A percentile compares a stretch with the other conserved stretches of the same genome.
These are phyloP conservation scores for Ormosia semicastrata DNA, from an alignment of 306 rosid species.

Conservation along the genomic window DNA sequence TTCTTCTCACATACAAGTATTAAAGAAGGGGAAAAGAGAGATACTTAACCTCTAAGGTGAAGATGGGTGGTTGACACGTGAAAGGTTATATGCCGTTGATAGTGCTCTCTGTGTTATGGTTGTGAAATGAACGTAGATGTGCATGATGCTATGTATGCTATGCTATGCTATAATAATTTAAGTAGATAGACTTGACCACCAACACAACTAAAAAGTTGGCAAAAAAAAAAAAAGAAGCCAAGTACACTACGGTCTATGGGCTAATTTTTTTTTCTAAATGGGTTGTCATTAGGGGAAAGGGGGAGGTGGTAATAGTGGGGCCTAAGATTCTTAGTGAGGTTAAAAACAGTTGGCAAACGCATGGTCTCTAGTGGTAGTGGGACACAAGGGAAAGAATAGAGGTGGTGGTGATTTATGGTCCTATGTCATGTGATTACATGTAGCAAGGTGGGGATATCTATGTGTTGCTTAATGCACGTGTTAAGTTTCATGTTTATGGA, in stretches of 20 bases:
- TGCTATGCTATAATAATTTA: neutral
- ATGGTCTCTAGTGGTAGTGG: constrained; percentile 50
- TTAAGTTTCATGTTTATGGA: constrained; percentile 8
- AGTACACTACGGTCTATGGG: constrained; percentile 51
- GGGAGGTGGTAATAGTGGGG: constrained; percentile 28
- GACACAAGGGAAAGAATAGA: neutral
- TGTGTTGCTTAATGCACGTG: constrained; percentile 40
- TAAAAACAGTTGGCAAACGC: constrained; percentile 51
- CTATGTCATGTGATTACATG: constrained; percentile 59
- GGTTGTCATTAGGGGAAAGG: constrained; percentile 18
- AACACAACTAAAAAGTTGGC: constrained; percentile 33
- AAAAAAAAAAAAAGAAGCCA: constrained; percentile 7
- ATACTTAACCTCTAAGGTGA: constrained; percentile 71
- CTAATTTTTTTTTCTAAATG: constrained; percentile 20
- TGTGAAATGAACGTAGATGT: constrained; percentile 50
- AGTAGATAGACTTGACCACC: constrained; percentile 33
- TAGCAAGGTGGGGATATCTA: constrained; percentile 33
- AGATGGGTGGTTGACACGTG: constrained; percentile 69
- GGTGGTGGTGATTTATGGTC: constrained; percentile 43
- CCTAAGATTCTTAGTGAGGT: constrained; percentile 33
- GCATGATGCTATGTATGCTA: constrained; percentile 39
- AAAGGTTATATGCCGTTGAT: constrained; percentile 40
- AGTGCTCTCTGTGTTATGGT: constrained; percentile 46
- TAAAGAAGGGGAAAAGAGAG: constrained; percentile 40
- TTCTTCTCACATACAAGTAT: constrained; percentile 31